Conservation (phyloP, 1,284 basidiomycete genomes). For the Marasmius fiardii region DNA sequence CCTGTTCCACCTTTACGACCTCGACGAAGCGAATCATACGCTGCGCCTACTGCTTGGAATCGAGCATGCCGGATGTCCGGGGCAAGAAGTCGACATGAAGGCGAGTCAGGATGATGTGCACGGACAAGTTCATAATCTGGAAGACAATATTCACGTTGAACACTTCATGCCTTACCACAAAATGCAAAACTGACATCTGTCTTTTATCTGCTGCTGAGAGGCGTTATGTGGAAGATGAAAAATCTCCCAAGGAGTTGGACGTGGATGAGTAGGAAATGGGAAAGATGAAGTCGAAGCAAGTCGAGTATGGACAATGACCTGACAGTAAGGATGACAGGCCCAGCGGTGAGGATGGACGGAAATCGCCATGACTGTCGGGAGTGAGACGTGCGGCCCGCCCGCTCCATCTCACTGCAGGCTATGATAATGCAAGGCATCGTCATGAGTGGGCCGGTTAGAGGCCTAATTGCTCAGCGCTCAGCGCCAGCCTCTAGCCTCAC, state of each 20-base stretch:
- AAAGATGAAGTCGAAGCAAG: constrained; percentile 18
- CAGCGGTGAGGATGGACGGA: constrained; percentile 20
- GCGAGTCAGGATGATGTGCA: constrained; percentile 48
- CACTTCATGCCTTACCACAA: background rate
- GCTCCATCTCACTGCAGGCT: too few relatives aligned
- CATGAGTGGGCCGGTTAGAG: too few relatives aligned
- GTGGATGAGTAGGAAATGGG: constrained; percentile 37
- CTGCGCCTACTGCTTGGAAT: constrained; percentile 47
- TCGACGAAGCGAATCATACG: constrained; percentile 42
- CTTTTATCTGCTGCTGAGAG: constrained; percentile 42
- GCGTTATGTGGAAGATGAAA: constrained; percentile 46
- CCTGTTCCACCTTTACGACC: constrained; percentile 11
- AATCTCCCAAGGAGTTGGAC: constrained; percentile 49
- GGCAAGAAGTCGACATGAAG: constrained; percentile 27
- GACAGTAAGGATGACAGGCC: constrained; percentile 13
- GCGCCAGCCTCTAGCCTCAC: too few relatives aligned
- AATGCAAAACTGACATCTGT: constrained; percentile 38
- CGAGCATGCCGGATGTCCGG: constrained; percentile 36
- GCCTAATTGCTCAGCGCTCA: too few relatives aligned
- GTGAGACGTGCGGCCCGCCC: background rate
- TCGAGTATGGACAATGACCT: constrained; percentile 9
- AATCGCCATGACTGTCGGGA: background rate
- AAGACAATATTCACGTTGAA: background rate
- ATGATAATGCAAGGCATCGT: too few relatives aligned
- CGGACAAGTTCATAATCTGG: constrained; percentile 54